Base-by-base conservation (phyloP, 1,284 basidiomycete species). In the Laetiporus sulphureus region DNA sequence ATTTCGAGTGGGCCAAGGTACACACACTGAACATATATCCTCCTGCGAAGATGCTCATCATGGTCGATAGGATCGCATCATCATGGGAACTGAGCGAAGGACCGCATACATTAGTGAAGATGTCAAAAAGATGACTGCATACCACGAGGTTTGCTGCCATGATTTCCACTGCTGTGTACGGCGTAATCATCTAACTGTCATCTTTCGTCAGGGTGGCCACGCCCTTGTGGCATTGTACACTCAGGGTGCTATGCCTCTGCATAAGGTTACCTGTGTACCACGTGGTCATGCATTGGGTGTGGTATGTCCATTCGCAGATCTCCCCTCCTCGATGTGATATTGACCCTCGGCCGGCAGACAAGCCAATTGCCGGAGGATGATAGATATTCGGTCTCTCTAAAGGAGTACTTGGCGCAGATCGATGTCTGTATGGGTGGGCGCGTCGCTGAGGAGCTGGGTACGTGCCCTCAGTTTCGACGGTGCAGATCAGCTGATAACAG, bases 1-100 rank as follows among this genome's bases (percentile, higher is more conserved):
- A 96, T 58, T 90, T 96, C 59, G 93, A 96, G 69, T 97, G 93
- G 93, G 93, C 93, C 50, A 94, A 84, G 75, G 90, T 83, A 53
- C 49, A 63, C 52, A 27, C 34, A 30, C 3, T 4, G 13, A n/a
- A n/a, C n/a, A n/a, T n/a, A n/a, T n/a, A n/a, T n/a, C 18, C 3
- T 25, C 32, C 12, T 19, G 13, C 8, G 13, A 4, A 16, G 4
- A 5, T 13, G 29, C 27, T 22, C 21, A 32, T 16, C 4, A 15
- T 30, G 32, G 15, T 16, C 18, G 4, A 8, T 31, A 84, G 84
- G 91, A 94, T 63, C 85, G 91, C 40, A 95, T 96, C 51, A 67
- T 95, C 50, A 93, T 97, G 91, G 93, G 94, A 36, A 89, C 89
- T 19, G 93, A 97, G 63, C 74, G 93, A 50, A 86, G 82, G 67